Percentiles rank a stretch among this genome's conserved stretches.
These are phyloP conservation scores for Trametes polyzona DNA, from an alignment of 1,284 basidiomycete species.

Conservation along the genomic window DNA sequence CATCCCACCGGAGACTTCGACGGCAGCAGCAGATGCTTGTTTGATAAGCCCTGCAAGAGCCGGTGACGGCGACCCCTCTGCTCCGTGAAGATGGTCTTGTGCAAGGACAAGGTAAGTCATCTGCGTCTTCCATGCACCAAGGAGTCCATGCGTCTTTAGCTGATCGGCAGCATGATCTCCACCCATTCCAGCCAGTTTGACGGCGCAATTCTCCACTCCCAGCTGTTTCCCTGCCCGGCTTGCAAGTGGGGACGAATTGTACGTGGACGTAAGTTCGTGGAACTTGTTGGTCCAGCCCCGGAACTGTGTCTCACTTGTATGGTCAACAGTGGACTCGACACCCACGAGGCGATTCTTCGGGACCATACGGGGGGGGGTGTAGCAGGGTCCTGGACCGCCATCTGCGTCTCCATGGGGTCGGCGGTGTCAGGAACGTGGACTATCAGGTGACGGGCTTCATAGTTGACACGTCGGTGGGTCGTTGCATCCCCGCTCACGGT, in stretches of 20 bases:
- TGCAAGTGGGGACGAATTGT: constrained; percentile 1
- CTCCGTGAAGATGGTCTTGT: constrained; percentile 14
- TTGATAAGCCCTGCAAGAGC: background rate
- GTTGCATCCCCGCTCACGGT: constrained; percentile 31
- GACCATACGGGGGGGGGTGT: background rate
- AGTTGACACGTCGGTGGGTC: constrained; percentile 24
- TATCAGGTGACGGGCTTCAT: constrained; percentile 18
- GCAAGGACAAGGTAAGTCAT: constrained; percentile 11
- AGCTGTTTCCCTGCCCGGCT: background rate
- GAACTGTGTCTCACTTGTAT: constrained; percentile 32
- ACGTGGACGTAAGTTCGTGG: constrained; percentile 12
- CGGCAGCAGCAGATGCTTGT: background rate
- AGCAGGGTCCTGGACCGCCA: too few species aligned
- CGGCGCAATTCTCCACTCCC: background rate
- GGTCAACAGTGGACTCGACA: constrained; percentile 25
- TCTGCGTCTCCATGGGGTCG: too few species aligned
- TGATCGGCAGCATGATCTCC: constrained; percentile 36
- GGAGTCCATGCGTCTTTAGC: constrained; percentile 25
- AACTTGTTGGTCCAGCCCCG: constrained; percentile 28
- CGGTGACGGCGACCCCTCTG: background rate
- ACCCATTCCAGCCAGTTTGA: constrained; percentile 19
- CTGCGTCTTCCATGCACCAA: constrained; percentile 20
- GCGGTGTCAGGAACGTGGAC: background rate
- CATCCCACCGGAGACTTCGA: constrained; percentile 26
- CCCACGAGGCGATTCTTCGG: constrained; percentile 20